Evolutionary conservation across 1,139 yeast genomes (phyloP).

Genomic region (Geotrichum candidum): DNA sequence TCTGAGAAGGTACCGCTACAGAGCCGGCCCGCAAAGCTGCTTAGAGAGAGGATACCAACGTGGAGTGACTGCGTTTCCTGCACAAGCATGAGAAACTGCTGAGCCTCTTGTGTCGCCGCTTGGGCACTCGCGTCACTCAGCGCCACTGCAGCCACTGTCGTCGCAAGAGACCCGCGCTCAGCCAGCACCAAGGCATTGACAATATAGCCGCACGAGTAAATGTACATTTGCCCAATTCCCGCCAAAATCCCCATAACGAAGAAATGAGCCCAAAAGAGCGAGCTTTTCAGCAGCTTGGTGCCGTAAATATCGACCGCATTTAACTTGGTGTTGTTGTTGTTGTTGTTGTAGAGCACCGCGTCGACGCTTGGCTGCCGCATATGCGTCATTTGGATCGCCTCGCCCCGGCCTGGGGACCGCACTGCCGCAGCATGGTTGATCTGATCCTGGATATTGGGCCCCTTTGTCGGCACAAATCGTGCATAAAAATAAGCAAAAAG

Average conservation of each 20-base stretch:
- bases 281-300: background rate
- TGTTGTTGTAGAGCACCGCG: background rate
- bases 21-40: constrained; percentile 59
- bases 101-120: constrained; percentile 17
- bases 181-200: constrained; percentile 45
- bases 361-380: background rate
- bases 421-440: background rate
- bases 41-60: constrained; percentile 59
- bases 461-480: constrained; percentile 17
- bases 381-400: background rate
- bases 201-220: constrained; percentile 59
- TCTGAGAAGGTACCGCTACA: constrained; percentile 61
- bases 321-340: background rate
- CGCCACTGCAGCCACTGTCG: constrained; percentile 33
- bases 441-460: background rate
- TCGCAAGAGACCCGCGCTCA: background rate
- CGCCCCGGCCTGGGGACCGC: background rate
- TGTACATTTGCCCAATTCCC: constrained; percentile 70
- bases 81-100: constrained; percentile 21
- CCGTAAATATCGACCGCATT: background rate
- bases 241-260: constrained; percentile 52
- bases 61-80: constrained; percentile 56
- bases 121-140: constrained; percentile 41
- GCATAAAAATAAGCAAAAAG: constrained; percentile 28
- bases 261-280: constrained; percentile 34